These are phyloP conservation scores for Strobilomyces echinocephalus DNA, from an alignment of 768 basidiomycete species.

Conservation along the genomic window DNA sequence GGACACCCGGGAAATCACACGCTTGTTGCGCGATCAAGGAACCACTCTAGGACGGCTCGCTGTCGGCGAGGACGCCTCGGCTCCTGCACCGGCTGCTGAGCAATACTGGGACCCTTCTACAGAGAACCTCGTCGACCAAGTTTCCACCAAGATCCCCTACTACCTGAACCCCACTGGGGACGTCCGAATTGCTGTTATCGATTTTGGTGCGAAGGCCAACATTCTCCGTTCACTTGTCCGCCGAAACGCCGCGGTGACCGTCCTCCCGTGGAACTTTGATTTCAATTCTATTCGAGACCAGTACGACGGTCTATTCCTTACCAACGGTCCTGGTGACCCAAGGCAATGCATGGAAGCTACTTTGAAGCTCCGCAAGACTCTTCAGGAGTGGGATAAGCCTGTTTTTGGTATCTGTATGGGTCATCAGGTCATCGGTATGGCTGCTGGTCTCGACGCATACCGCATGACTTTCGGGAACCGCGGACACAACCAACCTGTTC, in stretches of 20 bases:
- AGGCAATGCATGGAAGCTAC: slow-evolving; percentile 83
- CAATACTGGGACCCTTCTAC: slow-evolving; percentile 91
- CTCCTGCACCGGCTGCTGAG: slow-evolving; percentile 52
- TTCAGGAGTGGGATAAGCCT: slow-evolving; percentile 88
- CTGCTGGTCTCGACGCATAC: slow-evolving; percentile 93
- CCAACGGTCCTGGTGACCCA: slow-evolving; percentile 97
- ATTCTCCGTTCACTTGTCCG: slow-evolving; percentile 90
- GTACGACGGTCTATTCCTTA: slow-evolving; percentile 92
- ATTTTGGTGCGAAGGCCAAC: slow-evolving; percentile 97
- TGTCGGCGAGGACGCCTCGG: slow-evolving; percentile 65
- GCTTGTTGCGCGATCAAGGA: slow-evolving; percentile 90
- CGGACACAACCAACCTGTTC: slow-evolving; percentile 97
- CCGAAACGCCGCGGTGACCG: slow-evolving; percentile 88
- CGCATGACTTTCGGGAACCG: slow-evolving; percentile 99
- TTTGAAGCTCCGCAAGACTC: slow-evolving; percentile 70
- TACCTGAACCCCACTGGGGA: slow-evolving; percentile 82
- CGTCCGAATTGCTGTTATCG: slow-evolving; percentile 90
- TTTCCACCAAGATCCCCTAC: slow-evolving; percentile 82
- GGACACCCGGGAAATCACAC: slow-evolving; percentile 95
- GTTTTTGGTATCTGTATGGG: slow-evolving; percentile 99
- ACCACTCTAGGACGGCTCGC: slow-evolving; percentile 93
- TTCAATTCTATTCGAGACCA: slow-evolving; percentile 89
- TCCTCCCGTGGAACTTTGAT: slow-evolving; percentile 96
- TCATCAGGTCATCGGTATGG: slow-evolving; percentile 96
- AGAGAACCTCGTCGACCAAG: slow-evolving; percentile 93